Evolutionary conservation across 148 eudicot genomes (phyloP), one percentile per base, ranked within the genome.

Genomic region (Agrostemma githago): DNA sequence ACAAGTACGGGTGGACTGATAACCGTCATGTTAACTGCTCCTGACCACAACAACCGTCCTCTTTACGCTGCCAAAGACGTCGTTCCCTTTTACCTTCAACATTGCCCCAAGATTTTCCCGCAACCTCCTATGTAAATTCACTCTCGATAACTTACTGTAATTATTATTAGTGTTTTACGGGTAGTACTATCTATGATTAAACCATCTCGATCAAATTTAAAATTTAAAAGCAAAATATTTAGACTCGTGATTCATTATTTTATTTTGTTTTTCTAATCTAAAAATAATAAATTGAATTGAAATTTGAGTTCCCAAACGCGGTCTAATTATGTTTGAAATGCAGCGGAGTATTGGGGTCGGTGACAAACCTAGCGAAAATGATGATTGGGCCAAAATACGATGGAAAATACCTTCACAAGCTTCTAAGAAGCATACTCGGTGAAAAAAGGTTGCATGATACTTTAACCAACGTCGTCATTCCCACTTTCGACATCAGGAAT

Each of bases 1-100:
- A 88, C 92, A 8, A 88, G 92, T 73, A 84, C 88, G 0, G 90
- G 92, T 0, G 88, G 92, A 70, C 79, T 88, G 5, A 76, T 88
- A 64, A 70, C 92, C 2, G 70, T 88, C n/a, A 86, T 88, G 92
- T 14, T 88, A 59, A 72, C 88, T 2, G 74, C 87, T n/a, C 90
- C 92, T 3, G 68, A 85, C 4, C 66, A 70, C 2, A 48, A 78
- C 0, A 75, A 79, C 2, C 77, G 87, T 3, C 92, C 92, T 4
- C 67, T 80, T 26, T 88, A 77, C 2, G 57, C 86, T 16, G 88
- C 92, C 10, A 83, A 83, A n/a, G 89, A 88, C 7, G 74, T 86
- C 8, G 54, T 60, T n/a, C 85, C 88, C 8, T 88, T 88, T 73
- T 88, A 85, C 65, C 82, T 85, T 6, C 53, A 86, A 38, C 75